Base-by-base conservation (phyloP, 495 filamentous ascomycete species). In the Amphirosellinia nigrospora region DNA sequence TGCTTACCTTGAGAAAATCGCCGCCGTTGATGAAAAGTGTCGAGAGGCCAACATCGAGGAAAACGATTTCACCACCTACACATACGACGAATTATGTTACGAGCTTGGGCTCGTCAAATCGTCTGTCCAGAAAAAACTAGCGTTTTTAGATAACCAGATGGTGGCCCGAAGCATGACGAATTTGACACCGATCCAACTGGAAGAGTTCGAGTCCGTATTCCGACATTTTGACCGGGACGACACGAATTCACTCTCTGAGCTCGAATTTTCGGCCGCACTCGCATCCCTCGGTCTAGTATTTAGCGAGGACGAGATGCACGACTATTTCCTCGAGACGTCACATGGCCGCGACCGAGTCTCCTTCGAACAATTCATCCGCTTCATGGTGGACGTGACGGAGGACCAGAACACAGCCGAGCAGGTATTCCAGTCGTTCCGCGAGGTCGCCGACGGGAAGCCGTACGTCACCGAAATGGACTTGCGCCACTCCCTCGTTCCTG, bases 91-190 rank as follows among this genome's bases (percentile, higher is more conserved):
- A 78, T 87, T 99, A 23, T 89, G 89, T 55, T 99, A 99, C 84
- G 96, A 99, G 78, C 86, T 98, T 45, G 92, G 92, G 7, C 86
- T 99, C 5, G 96, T 98, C 36, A 93, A 92, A 69, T 90, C 91
- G 19, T 94, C 91, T 34, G 96, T 99, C 48, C 89, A 91, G 53
- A 98, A 98, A 82, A 98, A 98, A 80, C 86, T 99, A 38, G 89
- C 93, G 32, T 99, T 99, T 83, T 86, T 99, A 36, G 96, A 99
- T 73, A 99, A 99, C 82, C 96, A 99, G 81, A 87, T 89, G 82
- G 95, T 99, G 2, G 96, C 96, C 4, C 91, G 96, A 50, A 96
- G 93, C 80, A 98, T 99, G 96, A 99, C 96, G 59, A 99, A 99
- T 76, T 84, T 99, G 9, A 98, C 96, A 1, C 96, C 96, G 0